A percentile compares a stretch with the other conserved stretches of the same genome.
Conservation (phyloP, 768 basidiomycete genomes). For the Pulveroboletus sp. region DNA sequence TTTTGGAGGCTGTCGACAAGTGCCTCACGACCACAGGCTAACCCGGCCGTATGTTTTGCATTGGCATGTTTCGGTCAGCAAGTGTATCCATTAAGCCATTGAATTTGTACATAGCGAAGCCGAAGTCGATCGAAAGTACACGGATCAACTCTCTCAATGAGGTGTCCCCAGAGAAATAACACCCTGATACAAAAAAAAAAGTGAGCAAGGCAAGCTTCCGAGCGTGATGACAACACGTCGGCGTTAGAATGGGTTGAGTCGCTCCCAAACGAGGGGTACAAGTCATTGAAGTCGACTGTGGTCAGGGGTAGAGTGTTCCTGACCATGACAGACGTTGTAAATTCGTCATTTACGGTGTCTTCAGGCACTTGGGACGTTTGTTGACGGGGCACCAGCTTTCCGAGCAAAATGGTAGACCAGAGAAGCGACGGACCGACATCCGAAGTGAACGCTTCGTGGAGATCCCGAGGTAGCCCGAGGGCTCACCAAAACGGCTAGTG, state of each 20-base stretch:
- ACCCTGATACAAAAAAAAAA: neutral
- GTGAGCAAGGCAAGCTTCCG: neutral
- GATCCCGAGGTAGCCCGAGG: neutral
- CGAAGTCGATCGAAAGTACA: no score
- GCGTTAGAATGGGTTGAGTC: neutral
- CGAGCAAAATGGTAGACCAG: no score
- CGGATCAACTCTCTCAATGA: no score
- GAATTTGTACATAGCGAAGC: no score
- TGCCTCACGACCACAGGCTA: conserved; percentile 46
- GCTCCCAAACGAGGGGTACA: neutral
- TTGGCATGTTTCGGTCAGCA: no score
- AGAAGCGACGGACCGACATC: no score
- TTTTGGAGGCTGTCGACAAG: conserved; percentile 85
- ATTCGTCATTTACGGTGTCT: conserved; percentile 8
- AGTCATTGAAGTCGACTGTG: conserved; percentile 8
- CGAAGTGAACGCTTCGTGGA: no score
- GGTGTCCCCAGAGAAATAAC: no score
- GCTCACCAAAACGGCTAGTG: no score
- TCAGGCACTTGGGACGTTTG: no score
- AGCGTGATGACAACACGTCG: neutral
- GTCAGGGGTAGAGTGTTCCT: conserved; percentile 8
- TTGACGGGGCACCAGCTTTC: no score
- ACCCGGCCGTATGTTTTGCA: conserved; percentile 3
- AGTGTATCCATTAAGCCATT: no score
- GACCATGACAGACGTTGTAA: conserved; percentile 1